A percentile compares a stretch with the other conserved stretches of the same genome.
phyloP scores from a whole-genome alignment of 768 basidiomycete genomes.

The Porpolomopsis calyptriformis region DNA sequence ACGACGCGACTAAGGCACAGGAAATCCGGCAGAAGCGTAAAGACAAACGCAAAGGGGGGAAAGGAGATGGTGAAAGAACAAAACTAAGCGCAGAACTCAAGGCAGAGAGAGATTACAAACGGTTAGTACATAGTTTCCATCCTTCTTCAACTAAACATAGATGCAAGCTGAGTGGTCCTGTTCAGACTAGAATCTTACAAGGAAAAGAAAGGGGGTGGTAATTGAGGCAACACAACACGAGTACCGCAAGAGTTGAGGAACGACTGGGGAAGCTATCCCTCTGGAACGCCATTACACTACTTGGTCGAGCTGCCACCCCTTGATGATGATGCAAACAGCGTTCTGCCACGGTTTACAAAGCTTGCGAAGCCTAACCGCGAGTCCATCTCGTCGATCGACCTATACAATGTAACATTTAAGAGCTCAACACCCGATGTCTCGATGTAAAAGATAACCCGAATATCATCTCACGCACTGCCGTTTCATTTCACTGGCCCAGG shows the following conservation, averaged over 20 bases:
- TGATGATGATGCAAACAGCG: slow-evolving; percentile 22
- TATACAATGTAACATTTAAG: slow-evolving; percentile 21
- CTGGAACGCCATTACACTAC: too few species aligned
- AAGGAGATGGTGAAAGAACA: slow-evolving; percentile 26
- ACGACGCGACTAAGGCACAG: slow-evolving; percentile 50
- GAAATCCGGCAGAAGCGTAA: slow-evolving; percentile 67
- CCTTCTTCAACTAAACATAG: not conserved
- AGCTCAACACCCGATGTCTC: not conserved
- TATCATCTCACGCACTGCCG: slow-evolving; percentile 40
- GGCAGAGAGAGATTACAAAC: slow-evolving; percentile 46
- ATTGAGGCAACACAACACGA: too few species aligned
- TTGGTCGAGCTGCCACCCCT: not conserved
- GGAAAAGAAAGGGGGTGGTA: slow-evolving; percentile 27
- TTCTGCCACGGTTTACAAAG: slow-evolving; percentile 49
- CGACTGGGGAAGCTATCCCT: too few species aligned
- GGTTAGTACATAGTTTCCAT: slow-evolving; percentile 27
- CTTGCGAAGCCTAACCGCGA: slow-evolving; percentile 53
- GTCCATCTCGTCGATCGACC: slow-evolving; percentile 70
- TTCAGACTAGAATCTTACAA: slow-evolving; percentile 33
- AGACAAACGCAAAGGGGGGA: slow-evolving; percentile 54
- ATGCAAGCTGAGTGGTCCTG: not conserved
- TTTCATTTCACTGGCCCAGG: slow-evolving; percentile 86
- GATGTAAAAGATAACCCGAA: not conserved
- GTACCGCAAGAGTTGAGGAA: too few species aligned
- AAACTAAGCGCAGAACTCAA: slow-evolving; percentile 36